phyloP scores from a whole-genome alignment of 2,329 filamentous ascomycete species.

The Ophiostoma quercus region DNA sequence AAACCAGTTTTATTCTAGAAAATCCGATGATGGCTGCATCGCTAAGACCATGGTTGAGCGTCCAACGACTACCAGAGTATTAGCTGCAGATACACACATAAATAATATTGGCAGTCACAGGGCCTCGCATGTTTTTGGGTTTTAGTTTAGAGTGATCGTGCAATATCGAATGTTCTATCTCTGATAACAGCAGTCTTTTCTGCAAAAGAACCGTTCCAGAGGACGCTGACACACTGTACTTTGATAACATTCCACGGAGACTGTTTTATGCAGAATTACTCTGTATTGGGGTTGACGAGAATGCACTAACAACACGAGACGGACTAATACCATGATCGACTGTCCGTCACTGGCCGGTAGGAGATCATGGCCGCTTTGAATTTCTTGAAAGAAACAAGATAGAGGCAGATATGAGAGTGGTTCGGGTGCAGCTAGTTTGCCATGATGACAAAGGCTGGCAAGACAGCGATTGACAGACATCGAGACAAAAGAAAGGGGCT shows the following conservation, averaged over 20 bases:
- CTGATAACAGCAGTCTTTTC: not conserved
- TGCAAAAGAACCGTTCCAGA: not conserved
- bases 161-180: not conserved
- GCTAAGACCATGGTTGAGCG: constrained; percentile 6
- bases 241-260: not conserved
- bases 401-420: not conserved
- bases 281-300: not conserved
- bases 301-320: not conserved
- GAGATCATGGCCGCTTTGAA: not conserved
- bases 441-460: constrained; percentile 1
- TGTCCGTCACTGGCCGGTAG: not conserved
- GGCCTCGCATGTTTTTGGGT: not conserved
- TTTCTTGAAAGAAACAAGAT: not conserved
- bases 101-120: constrained; percentile 2
- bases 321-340: not conserved
- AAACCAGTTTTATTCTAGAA: not conserved
- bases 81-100: constrained; percentile 1
- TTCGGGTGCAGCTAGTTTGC: not conserved
- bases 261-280: not conserved
- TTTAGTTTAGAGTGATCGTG: not conserved
- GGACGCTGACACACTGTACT: not conserved
- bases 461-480: not conserved
- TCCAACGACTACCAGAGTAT: not conserved
- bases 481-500: constrained; percentile 8
- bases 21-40: constrained; percentile 1